These are phyloP conservation scores for Handroanthus guayacan DNA, from an alignment of 257 asterid genomes.

Conservation along the genomic window DNA sequence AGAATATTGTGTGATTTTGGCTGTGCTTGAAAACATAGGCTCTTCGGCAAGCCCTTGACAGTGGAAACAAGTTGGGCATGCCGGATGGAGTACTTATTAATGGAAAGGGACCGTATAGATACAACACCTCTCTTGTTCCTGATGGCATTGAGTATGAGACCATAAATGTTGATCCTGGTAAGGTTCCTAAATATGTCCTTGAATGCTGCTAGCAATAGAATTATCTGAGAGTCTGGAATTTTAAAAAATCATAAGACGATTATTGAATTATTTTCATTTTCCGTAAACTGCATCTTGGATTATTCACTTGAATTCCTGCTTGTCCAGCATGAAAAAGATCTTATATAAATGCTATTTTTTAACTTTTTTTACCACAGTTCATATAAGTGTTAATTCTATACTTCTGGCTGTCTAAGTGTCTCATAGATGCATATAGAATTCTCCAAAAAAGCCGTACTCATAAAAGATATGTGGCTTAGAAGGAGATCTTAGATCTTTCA, in stretches of 20 bases:
- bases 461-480: too few relatives aligned
- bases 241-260: not conserved
- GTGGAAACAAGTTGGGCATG: conserved; percentile 80
- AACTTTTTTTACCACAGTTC: not conserved
- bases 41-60: conserved; percentile 68
- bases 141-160: conserved; percentile 86
- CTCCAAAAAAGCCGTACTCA: too few relatives aligned
- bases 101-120: conserved; percentile 96
- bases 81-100: conserved; percentile 96
- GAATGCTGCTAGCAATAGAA: conserved; percentile 9
- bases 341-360: not conserved
- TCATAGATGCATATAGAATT: too few relatives aligned
- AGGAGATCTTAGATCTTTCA: too few relatives aligned
- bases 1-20: not conserved
- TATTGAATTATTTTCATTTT: too few relatives aligned
- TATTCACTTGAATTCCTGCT: too few relatives aligned
- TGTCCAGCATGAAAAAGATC: too few relatives aligned
- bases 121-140: conserved; percentile 78
- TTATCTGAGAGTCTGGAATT: not conserved
- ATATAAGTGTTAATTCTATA: not conserved
- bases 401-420: too few relatives aligned
- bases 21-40: conserved; percentile 47
- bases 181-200: conserved; percentile 13
- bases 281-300: too few relatives aligned
- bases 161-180: conserved; percentile 89